phyloP scores from a whole-genome alignment of 1,139 yeast genomes.

The Kodamaea sp. region DNA sequence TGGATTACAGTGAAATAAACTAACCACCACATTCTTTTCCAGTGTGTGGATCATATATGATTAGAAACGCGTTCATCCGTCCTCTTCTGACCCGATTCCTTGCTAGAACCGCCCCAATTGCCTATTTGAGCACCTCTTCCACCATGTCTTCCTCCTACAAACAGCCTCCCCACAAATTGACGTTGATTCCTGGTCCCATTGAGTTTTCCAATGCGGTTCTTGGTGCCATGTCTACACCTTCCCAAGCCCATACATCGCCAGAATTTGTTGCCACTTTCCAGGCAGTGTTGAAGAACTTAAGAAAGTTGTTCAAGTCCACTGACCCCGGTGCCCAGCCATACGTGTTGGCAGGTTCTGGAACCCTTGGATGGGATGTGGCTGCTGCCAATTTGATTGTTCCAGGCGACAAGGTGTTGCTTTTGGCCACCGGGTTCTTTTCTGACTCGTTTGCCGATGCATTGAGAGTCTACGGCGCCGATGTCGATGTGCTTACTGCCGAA shows the following conservation, averaged over 20 bases:
- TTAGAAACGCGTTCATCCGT: conserved; percentile 2
- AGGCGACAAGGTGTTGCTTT: conserved; percentile 74
- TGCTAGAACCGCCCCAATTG: not conserved
- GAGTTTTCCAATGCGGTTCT: conserved; percentile 83
- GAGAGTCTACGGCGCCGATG: conserved; percentile 68
- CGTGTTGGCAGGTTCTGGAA: conserved; percentile 87
- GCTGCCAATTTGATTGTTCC: conserved; percentile 71
- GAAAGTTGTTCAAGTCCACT: conserved; percentile 72
- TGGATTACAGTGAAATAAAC: too few species aligned
- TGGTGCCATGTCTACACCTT: conserved; percentile 79
- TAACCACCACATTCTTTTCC: not conserved
- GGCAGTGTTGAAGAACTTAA: conserved; percentile 62
- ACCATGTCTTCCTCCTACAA: conserved; percentile 37
- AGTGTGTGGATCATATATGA: conserved; percentile 1
- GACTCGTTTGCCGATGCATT: conserved; percentile 84
- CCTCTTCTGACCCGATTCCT: conserved; percentile 1
- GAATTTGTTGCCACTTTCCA: conserved; percentile 79
- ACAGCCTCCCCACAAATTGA: conserved; percentile 54
- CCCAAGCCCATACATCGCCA: conserved; percentile 90
- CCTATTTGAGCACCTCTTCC: conserved; percentile 3
- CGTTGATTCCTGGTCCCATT: conserved; percentile 93
- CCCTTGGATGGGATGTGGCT: conserved; percentile 92
- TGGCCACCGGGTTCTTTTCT: conserved; percentile 92
- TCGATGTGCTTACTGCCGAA: conserved; percentile 66
- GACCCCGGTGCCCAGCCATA: conserved; percentile 71